Conservation (phyloP, 768 basidiomycete species). For the Amanita jacksonii region DNA sequence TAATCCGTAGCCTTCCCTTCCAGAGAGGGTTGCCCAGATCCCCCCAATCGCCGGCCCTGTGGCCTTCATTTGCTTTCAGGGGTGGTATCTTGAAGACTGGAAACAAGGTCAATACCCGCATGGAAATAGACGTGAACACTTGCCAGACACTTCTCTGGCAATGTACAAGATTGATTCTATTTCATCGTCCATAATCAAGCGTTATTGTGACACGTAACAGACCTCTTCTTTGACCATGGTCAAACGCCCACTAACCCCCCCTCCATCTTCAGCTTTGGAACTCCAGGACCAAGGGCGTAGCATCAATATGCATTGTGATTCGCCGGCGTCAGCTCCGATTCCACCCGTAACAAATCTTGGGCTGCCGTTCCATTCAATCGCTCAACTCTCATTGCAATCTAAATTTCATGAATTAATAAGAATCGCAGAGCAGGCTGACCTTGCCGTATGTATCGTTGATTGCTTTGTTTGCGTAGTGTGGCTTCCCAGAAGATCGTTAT, state of each 20-base stretch:
- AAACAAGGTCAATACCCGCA: slow-evolving; percentile 10
- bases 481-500: slow-evolving; percentile 3
- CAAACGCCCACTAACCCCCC: slow-evolving; percentile 55
- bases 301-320: slow-evolving; percentile 13
- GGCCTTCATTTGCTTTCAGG: slow-evolving; percentile 77
- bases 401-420: slow-evolving; percentile 34
- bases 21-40: slow-evolving; percentile 76
- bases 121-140: slow-evolving; percentile 13
- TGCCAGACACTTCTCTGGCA: slow-evolving; percentile 86
- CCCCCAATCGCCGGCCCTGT: slow-evolving; percentile 91
- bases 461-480: neutral
- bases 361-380: slow-evolving; percentile 33
- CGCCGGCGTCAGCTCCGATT: slow-evolving; percentile 10
- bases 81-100: slow-evolving; percentile 90
- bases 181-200: slow-evolving; percentile 56
- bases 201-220: slow-evolving; percentile 10
- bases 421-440: slow-evolving; percentile 42
- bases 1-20: slow-evolving; percentile 84
- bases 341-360: slow-evolving; percentile 25
- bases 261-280: slow-evolving; percentile 47
- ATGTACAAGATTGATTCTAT: slow-evolving; percentile 87
- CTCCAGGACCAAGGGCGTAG: slow-evolving; percentile 39
- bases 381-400: slow-evolving; percentile 33
- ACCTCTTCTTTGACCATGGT: slow-evolving; percentile 29
- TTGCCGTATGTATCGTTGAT: slow-evolving; percentile 33